A percentile compares a stretch with the other conserved stretches of the same genome.
phyloP scores from a whole-genome alignment of 176 grass and related monocot genomes.

The Bonia amplexicaulis region DNA sequence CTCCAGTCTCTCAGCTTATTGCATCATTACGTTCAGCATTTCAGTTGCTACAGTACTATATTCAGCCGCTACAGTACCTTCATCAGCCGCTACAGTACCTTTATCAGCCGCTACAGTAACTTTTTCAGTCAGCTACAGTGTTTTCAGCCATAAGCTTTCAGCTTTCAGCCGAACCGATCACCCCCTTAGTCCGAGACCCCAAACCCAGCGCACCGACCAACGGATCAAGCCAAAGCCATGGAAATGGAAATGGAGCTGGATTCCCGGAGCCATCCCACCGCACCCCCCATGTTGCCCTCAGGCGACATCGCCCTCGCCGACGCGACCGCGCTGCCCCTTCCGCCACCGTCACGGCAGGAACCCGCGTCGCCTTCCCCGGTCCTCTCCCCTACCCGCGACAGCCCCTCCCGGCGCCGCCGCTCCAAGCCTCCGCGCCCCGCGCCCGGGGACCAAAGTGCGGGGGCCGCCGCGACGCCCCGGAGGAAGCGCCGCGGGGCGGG shows the following conservation, averaged over 20 bases:
- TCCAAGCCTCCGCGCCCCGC: not conserved
- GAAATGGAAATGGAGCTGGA: not conserved
- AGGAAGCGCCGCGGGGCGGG: not conserved
- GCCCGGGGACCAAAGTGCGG: not conserved
- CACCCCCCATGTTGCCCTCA: not conserved
- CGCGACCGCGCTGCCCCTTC: not conserved
- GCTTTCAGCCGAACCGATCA: too few species aligned
- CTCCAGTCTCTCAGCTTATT: too few species aligned
- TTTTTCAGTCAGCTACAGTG: too few species aligned
- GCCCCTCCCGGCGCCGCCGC: not conserved
- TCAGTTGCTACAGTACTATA: too few species aligned
- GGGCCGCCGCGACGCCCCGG: not conserved
- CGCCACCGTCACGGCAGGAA: not conserved
- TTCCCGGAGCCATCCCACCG: not conserved
- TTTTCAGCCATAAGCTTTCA: too few species aligned
- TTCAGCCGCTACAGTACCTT: too few species aligned
- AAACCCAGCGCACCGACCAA: not conserved
- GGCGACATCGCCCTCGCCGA: not conserved
- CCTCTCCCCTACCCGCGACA: not conserved
- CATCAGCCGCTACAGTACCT: too few species aligned
- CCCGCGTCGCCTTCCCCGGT: not conserved
- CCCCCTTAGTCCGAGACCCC: not conserved
- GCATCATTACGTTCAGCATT: too few species aligned
- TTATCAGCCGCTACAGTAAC: too few species aligned
- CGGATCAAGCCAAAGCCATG: not conserved